Conservation (phyloP, 192 early-diverging fungal genomes). For the Coemansia sp. region DNA sequence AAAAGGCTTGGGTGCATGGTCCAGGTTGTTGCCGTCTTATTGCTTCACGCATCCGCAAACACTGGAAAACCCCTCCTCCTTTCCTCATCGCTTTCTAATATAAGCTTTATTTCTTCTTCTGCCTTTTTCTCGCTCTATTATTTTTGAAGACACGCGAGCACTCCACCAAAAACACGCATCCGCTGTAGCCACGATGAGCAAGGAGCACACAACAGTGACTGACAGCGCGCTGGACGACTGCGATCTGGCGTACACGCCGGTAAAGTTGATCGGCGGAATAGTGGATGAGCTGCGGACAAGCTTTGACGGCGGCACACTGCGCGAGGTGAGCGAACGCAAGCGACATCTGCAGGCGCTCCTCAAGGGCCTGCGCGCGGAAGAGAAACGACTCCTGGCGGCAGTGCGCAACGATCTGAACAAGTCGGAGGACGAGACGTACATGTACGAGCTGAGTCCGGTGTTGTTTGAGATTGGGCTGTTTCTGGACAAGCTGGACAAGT, state of each 20-base stretch:
- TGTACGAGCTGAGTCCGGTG: slow-evolving; percentile 58
- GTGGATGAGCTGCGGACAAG: slow-evolving; percentile 43
- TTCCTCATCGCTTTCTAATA: not conserved
- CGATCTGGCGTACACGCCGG: slow-evolving; percentile 45
- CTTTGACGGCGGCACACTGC: slow-evolving; percentile 47
- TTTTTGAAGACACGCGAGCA: not conserved
- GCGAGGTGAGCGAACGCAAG: slow-evolving; percentile 30
- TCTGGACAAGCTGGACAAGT: slow-evolving; percentile 63
- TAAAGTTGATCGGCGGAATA: slow-evolving; percentile 47
- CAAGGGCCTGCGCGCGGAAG: slow-evolving; percentile 62
- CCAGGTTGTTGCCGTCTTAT: not conserved
- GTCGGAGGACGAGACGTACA: slow-evolving; percentile 52
- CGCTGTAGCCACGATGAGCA: slow-evolving; percentile 14
- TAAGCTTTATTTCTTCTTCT: not conserved
- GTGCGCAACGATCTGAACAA: slow-evolving; percentile 62
- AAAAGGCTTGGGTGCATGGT: no score
- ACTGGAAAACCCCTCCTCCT: not conserved
- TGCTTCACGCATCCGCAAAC: not conserved
- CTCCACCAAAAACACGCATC: not conserved
- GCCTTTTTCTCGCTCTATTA: not conserved
- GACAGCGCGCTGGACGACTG: slow-evolving; percentile 23
- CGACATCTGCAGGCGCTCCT: slow-evolving; percentile 67
- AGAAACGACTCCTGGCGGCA: slow-evolving; percentile 57
- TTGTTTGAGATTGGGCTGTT: slow-evolving; percentile 59
- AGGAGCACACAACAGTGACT: slow-evolving; percentile 33